Percentiles rank a stretch among this genome's conserved stretches.
phyloP scores from a whole-genome alignment of 2,329 filamentous ascomycete genomes.

The Coniochaeta ligniaria region DNA sequence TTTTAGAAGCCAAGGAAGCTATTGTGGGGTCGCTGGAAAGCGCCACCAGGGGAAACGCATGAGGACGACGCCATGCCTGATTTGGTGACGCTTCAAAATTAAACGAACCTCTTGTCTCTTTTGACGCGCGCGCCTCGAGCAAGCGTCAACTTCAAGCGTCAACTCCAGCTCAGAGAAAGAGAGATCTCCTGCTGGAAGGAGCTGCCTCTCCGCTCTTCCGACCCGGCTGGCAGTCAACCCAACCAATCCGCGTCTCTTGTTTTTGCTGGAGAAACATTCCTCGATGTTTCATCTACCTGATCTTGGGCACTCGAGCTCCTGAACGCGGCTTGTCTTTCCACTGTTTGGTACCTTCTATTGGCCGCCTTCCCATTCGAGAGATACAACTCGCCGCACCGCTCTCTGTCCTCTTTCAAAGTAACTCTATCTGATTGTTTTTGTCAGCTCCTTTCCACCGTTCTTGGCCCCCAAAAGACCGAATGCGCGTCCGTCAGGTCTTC shows the following conservation, averaged over 20 bases:
- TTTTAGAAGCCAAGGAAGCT: constrained; percentile 8
- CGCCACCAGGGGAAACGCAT: background rate
- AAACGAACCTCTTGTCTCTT: background rate
- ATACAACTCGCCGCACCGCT: background rate
- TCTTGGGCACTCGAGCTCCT: background rate
- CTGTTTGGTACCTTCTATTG: background rate
- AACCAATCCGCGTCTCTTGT: background rate
- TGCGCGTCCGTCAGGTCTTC: background rate
- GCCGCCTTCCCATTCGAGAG: background rate
- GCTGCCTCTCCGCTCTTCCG: background rate
- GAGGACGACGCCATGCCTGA: background rate
- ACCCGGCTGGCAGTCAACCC: background rate
- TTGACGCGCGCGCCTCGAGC: constrained; percentile 5
- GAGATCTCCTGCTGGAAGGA: background rate
- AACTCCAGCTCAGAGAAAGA: background rate
- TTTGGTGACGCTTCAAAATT: background rate
- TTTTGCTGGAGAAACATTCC: background rate
- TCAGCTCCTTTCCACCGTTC: background rate
- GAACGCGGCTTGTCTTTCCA: no score
- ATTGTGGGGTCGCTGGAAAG: background rate
- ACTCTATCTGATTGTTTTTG: no score
- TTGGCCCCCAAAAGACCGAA: background rate
- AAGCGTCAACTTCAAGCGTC: constrained; percentile 1
- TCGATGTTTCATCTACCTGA: background rate
- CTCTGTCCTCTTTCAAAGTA: background rate